Conservation (phyloP, 176 grass and related monocot genomes). For the Pontederia paniculata region DNA sequence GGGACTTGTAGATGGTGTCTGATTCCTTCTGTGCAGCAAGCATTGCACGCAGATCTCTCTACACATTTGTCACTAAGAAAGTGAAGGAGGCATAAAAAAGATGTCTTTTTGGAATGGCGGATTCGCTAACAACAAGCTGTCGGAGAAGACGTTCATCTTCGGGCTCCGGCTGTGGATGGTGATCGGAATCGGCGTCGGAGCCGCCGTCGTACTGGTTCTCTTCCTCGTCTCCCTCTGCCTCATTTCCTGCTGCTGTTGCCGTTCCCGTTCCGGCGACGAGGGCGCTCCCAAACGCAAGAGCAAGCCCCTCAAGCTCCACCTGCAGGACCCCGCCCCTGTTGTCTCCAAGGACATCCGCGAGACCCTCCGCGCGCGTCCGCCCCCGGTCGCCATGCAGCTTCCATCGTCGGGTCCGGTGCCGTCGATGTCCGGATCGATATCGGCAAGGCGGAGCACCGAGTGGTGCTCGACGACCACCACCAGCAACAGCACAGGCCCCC, state of each 20-base stretch:
- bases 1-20: too few relatives aligned
- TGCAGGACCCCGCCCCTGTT: constrained; percentile 22
- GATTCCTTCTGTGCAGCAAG: too few relatives aligned
- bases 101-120: constrained; percentile 33
- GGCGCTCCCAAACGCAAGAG: constrained; percentile 3
- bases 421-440: constrained; percentile 42
- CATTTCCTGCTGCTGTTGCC: constrained; percentile 27
- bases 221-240: constrained; percentile 13
- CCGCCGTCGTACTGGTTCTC: constrained; percentile 23
- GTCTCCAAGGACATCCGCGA: constrained; percentile 38
- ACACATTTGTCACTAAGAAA: not conserved
- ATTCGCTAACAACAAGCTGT: constrained; percentile 41
- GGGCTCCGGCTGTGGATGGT: constrained; percentile 66
- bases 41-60: too few relatives aligned
- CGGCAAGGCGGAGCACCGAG: constrained; percentile 39
- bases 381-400: constrained; percentile 17
- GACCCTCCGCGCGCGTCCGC: constrained; percentile 25
- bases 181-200: constrained; percentile 31
- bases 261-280: constrained; percentile 7
- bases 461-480: constrained; percentile 21
- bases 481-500: not conserved
- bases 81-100: not conserved
- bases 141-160: constrained; percentile 55
- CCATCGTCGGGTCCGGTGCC: constrained; percentile 13
- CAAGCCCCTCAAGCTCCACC: constrained; percentile 44